These are phyloP conservation scores for Bathelium albidoporum DNA, from an alignment of 495 filamentous ascomycete genomes.

Conservation along the genomic window DNA sequence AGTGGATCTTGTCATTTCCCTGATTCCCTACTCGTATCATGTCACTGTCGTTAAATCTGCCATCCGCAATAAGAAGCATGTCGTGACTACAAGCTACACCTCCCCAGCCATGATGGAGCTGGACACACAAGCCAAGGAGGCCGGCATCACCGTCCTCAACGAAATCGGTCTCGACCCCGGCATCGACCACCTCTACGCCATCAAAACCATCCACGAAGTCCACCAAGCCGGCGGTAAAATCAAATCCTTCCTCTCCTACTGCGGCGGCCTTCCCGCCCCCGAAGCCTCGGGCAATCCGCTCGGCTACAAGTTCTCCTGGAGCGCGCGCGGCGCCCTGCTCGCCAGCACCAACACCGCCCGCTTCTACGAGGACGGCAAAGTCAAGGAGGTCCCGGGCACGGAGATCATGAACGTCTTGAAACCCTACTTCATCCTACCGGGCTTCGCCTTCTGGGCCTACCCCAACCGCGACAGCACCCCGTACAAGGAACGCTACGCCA, in stretches of 20 bases:
- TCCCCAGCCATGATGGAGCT: slow-evolving; percentile 88
- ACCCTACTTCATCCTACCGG: slow-evolving; percentile 2
- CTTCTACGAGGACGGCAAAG: slow-evolving; percentile 68
- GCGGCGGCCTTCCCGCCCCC: slow-evolving; percentile 50
- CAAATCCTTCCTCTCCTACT: slow-evolving; percentile 72
- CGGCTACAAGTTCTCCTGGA: slow-evolving; percentile 83
- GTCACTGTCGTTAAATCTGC: slow-evolving; percentile 86
- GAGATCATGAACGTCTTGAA: slow-evolving; percentile 26
- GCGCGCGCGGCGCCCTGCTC: slow-evolving; percentile 71
- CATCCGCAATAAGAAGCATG: slow-evolving; percentile 85
- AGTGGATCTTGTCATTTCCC: slow-evolving; percentile 51
- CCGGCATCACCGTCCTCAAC: slow-evolving; percentile 96
- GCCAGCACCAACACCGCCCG: slow-evolving; percentile 78
- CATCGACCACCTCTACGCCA: slow-evolving; percentile 73
- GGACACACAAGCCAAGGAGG: slow-evolving; percentile 71
- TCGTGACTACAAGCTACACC: slow-evolving; percentile 93
- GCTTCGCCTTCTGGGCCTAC: slow-evolving; percentile 86
- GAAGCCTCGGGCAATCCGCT: slow-evolving; percentile 70
- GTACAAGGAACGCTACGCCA: slow-evolving; percentile 80
- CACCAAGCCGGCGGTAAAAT: slow-evolving; percentile 83
- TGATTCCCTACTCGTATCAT: slow-evolving; percentile 94
- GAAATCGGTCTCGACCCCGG: slow-evolving; percentile 72
- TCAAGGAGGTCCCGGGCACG: neutral
- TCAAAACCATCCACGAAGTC: slow-evolving; percentile 79
- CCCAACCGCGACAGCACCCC: slow-evolving; percentile 83